Base-by-base conservation (phyloP, 345 rosid species). In the Brassica carinata region DNA sequence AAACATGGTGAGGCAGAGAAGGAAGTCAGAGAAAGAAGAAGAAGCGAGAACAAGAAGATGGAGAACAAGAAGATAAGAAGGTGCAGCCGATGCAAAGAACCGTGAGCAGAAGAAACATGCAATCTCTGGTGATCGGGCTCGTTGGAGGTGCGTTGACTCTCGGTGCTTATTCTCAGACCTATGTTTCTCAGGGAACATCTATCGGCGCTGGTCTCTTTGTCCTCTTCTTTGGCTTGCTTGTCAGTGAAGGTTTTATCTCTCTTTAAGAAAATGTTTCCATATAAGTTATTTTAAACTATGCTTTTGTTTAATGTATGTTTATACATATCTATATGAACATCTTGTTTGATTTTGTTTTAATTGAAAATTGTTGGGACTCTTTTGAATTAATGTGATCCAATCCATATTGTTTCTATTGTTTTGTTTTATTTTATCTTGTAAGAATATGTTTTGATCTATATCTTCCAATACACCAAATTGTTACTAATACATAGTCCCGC, bases 101-200 rank as follows among this genome's bases (percentile, higher is more conserved):
- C 38, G 80, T 81, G 72, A 81, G 84, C 77, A 81, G 73, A 72
- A 82, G 81, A 67, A 90, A 88, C 81, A n/a, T 77, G 84, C 86
- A 71, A 26, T 84, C 90, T 64, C 79, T 90, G 8, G 57, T 85
- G 79, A 92, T 94, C 15, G 98, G 97, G 76, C 38, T 89, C 64
- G 84, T 86, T 2, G 97, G 98, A 2, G 98, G 93, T 58, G 79
- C 79, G 8, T 85, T 94, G 83, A 94, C 98, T 71, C 77, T 92
- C 29, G 86, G 89, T 59, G 96, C 97, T 7, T 94, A 92, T 75
- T 88, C 93, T 33, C 96, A 94, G 86, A 83, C 87, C 2, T 15
- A 74, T 61, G 55, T 90, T 43, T 80, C 88, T 64, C 83, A 95
- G 19, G 89, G 90, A 11, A 87, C 81, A 51, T 91, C 91, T 81